Evolutionary conservation across 2,329 filamentous ascomycete genomes (phyloP).

Genomic region (Aureobasidium sp.): DNA sequence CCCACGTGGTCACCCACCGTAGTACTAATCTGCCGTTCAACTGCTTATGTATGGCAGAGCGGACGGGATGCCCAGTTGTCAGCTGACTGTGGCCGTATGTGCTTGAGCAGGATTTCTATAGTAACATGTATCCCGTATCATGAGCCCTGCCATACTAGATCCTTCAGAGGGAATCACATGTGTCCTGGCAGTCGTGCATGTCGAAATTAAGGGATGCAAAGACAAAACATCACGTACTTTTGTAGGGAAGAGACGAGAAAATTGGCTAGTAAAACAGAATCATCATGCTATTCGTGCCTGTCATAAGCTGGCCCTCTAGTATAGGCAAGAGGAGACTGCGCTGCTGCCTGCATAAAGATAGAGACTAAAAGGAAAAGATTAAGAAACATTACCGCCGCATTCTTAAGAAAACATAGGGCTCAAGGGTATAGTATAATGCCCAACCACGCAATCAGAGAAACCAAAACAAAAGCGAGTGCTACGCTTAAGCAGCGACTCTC

Average conservation of each 20-base stretch:
- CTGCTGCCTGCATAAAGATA: background rate
- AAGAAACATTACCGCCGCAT: conserved; percentile 12
- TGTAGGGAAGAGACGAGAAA: background rate
- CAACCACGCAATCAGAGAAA: conserved; percentile 7
- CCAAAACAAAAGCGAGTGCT: background rate
- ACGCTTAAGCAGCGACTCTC: conserved; percentile 12
- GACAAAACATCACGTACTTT: too few relatives aligned
- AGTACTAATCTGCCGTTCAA: too few relatives aligned
- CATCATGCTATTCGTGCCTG: conserved; percentile 1
- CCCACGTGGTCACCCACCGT: too few relatives aligned
- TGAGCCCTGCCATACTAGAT: too few relatives aligned
- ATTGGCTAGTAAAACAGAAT: background rate
- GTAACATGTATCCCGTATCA: too few relatives aligned
- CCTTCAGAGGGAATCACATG: too few relatives aligned
- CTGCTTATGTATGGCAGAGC: too few relatives aligned
- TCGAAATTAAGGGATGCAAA: too few relatives aligned
- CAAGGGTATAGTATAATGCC: conserved; percentile 13
- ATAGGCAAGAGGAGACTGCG: background rate
- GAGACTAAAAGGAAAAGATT: background rate
- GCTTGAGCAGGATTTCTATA: too few relatives aligned
- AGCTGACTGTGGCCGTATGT: too few relatives aligned
- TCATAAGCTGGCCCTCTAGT: background rate
- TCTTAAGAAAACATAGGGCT: conserved; percentile 7
- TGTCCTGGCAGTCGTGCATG: too few relatives aligned
- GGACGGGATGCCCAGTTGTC: too few relatives aligned